Evolutionary conservation across 345 rosid species (phyloP).

Genomic region (Kandelia obovata): DNA sequence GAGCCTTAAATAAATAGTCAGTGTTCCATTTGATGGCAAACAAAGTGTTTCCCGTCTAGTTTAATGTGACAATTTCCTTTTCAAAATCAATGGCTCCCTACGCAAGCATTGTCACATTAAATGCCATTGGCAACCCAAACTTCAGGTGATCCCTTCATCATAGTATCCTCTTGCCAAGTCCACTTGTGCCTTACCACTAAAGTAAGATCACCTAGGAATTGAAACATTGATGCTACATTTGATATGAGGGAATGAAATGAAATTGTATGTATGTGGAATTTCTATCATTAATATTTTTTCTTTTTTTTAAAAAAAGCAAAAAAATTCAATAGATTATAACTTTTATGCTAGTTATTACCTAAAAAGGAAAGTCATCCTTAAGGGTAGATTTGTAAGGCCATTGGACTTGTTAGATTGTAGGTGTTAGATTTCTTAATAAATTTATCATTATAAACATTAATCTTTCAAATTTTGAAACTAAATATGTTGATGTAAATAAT

Average conservation of each 20-base stretch:
- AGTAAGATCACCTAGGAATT: not conserved
- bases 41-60: slow-evolving; percentile 35
- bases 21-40: slow-evolving; percentile 77
- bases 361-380: slow-evolving; percentile 19
- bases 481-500: too few species aligned
- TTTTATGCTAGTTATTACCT: slow-evolving; percentile 1
- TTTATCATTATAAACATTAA: too few species aligned
- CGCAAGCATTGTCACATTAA: slow-evolving; percentile 25
- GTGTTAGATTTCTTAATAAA: not conserved
- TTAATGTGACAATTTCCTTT: slow-evolving; percentile 10
- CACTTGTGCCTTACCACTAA: slow-evolving; percentile 8
- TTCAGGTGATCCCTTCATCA: slow-evolving; percentile 34
- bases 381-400: slow-evolving; percentile 26
- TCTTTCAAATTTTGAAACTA: too few species aligned
- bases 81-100: slow-evolving; percentile 31
- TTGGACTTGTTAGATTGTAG: slow-evolving; percentile 13
- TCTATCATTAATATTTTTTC: not conserved
- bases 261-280: too few species aligned
- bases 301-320: too few species aligned
- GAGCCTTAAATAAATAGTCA: slow-evolving; percentile 78
- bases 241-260: not conserved
- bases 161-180: slow-evolving; percentile 30
- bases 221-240: too few species aligned
- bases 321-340: not conserved
- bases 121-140: slow-evolving; percentile 34